Base-by-base conservation (phyloP, 169 alveolate genomes). In the Plasmodium ovale region DNA sequence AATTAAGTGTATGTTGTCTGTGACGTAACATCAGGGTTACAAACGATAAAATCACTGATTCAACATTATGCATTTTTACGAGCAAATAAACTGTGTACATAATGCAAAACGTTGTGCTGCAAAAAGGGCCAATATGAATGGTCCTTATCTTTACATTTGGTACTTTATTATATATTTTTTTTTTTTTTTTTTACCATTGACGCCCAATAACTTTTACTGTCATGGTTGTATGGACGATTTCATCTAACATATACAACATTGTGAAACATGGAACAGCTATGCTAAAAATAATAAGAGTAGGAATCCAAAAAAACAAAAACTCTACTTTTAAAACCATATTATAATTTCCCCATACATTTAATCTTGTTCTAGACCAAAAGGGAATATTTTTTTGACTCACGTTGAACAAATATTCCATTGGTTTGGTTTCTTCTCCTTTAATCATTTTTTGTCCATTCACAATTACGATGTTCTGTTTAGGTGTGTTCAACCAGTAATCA, bases 201-300 rank as follows among this genome's bases (percentile, higher is more conserved):
- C 96, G 87, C 53, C 98, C 98, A 31, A 95, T 92, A 62, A 94
- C 97, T 69, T 95, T 95, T 14, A 95, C 97, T 9, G 98, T 95
- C 98, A 95, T 95, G 2, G 97, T 91, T 44, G 97, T 95, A 87
- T 93, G 93, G 19, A 95, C 95, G 9, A 96, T 93, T 69, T 95
- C 98, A 89, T 95, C 98, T 73, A 79, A 59, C 96, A 95, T 94
- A 87, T 95, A 95, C 72, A 95, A 87, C 96, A 95, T 94, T 19
- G 97, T 94, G 73, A 92, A 94, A 72, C 96, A 92, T n/a, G 98
- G 98, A 29, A 95, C 91, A 16, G 97, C 96, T 58, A 95, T 92
- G 23, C 96, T 85, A 73, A 94, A 82, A 67, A 95, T 93, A 74
- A 95, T 95, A 87, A 95, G 92, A n/a, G 97, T 94, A 29, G 98